These are phyloP conservation scores for Xanthoconium stramineum DNA, from an alignment of 768 basidiomycete species.

Conservation along the genomic window DNA sequence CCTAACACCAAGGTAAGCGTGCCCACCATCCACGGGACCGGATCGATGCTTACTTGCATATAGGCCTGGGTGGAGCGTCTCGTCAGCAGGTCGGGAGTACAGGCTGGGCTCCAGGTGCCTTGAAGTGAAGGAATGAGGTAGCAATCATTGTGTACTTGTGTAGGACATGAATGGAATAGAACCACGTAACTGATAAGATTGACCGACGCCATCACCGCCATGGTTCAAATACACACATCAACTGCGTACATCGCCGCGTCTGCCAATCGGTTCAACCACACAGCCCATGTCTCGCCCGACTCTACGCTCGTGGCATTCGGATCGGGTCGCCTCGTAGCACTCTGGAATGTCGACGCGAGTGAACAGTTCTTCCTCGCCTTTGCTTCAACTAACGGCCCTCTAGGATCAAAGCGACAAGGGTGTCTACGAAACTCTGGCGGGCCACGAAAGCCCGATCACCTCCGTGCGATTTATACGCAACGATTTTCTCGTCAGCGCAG, in stretches of 20 bases:
- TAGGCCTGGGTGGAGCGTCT: slow-evolving; percentile 33
- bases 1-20: slow-evolving; percentile 54
- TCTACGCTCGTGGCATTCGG: slow-evolving; percentile 52
- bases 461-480: slow-evolving; percentile 65
- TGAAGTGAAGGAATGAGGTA: not conserved
- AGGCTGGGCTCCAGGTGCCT: slow-evolving; percentile 22
- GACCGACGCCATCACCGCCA: not conserved
- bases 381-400: slow-evolving; percentile 1
- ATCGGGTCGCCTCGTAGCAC: slow-evolving; percentile 49
- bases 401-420: slow-evolving; percentile 53
- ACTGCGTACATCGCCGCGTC: slow-evolving; percentile 46
- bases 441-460: slow-evolving; percentile 72
- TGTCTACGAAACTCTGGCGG: slow-evolving; percentile 67
- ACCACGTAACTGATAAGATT: slow-evolving; percentile 21
- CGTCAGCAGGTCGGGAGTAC: slow-evolving; percentile 19
- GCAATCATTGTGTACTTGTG: not conserved
- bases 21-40: no score
- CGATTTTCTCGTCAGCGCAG: slow-evolving; percentile 61
- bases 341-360: slow-evolving; percentile 58
- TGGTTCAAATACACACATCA: slow-evolving; percentile 13
- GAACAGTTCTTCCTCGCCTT: not conserved
- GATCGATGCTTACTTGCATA: not conserved
- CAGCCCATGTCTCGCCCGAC: slow-evolving; percentile 33
- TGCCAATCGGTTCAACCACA: slow-evolving; percentile 43
- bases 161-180: not conserved